Evolutionary conservation across 2,329 filamentous ascomycete species (phyloP), one percentile per base, ranked within the genome.

Genomic region (Claviceps pazoutovae): DNA sequence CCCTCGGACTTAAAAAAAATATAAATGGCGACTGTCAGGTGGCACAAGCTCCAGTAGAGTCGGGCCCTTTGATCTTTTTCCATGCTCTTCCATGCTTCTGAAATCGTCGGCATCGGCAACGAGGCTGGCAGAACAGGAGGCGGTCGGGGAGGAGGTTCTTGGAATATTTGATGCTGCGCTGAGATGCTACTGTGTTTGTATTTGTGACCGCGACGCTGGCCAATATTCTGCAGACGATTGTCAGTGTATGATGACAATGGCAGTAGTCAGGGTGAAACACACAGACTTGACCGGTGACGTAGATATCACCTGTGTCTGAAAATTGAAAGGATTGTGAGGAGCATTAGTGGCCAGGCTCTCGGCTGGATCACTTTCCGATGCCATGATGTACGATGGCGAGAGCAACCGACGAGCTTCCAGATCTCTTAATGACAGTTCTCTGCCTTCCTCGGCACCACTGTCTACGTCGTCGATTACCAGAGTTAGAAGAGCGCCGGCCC

Each of bases 171-270:
- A 65, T 97, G 90, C 60, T 83, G 80, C 7, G 80, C 72, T 19
- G 88, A 95, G 53, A 98, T 85, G 65, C 88, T 95, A 66, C 87
- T 94, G 71, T 97, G 91, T 65, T 96, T 95, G 76, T 98, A 98
- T 66, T 93, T 89, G 72, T 98, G 93, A 56, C 93, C 93, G 55
- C 91, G 84, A 58, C 93, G 82, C 68, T 95, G 88, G 56, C 90
- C 90, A 56, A 96, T 81, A 60, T 88, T 91, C 84, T 94, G 51
- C 7, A 36, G 19, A 45, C 7, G 8, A 19, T 16, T 52, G 51
- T 49, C 26, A 34, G 41, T 26, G 17, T 5, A 30, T 14, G 50
- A 45, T 38, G 46, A 23, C 3, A 34, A 57, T 30, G 14, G 53
- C 19, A 42, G 26, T 44, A 13, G 30, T 23, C 30, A 21, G 30